Evolutionary conservation across 805 yeast genomes (phyloP).

Genomic region (Candida chauliodis): DNA sequence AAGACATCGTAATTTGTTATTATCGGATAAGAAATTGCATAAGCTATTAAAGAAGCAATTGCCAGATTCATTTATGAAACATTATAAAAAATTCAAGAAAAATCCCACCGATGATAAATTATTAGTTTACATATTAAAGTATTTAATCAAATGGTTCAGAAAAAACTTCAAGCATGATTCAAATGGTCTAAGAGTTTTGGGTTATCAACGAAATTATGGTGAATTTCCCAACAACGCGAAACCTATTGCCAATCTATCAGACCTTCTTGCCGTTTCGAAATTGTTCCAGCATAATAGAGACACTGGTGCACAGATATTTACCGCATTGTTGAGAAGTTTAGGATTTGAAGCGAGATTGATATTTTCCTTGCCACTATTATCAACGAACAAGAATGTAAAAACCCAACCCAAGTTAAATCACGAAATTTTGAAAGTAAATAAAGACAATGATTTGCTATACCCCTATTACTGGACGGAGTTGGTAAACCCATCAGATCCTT

Average conservation of each 20-base stretch:
- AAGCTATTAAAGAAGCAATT: slow-evolving; percentile 21
- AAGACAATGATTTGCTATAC: slow-evolving; percentile 29
- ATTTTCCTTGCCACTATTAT: slow-evolving; percentile 27
- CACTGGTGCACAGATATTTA: slow-evolving; percentile 30
- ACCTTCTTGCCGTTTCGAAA: slow-evolving; percentile 15
- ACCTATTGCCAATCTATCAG: slow-evolving; percentile 9
- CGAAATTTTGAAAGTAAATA: slow-evolving; percentile 17
- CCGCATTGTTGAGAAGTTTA: slow-evolving; percentile 23
- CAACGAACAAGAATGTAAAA: slow-evolving; percentile 11
- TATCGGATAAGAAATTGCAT: slow-evolving; percentile 16
- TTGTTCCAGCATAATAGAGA: slow-evolving; percentile 29
- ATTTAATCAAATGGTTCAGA: slow-evolving; percentile 32
- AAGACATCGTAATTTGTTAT: slow-evolving; percentile 17
- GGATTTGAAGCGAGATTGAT: slow-evolving; percentile 30
- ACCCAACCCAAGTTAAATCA: slow-evolving; percentile 23
- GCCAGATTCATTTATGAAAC: slow-evolving; percentile 18
- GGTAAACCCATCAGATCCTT: slow-evolving; percentile 24
- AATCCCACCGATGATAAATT: slow-evolving; percentile 14
- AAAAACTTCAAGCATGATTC: slow-evolving; percentile 25
- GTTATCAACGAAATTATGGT: slow-evolving; percentile 13
- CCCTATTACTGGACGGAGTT: slow-evolving; percentile 38
- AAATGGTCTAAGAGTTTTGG: slow-evolving; percentile 28
- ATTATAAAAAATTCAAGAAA: slow-evolving; percentile 16
- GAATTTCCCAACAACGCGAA: slow-evolving; percentile 20
- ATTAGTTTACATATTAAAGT: slow-evolving; percentile 27